phyloP scores from a whole-genome alignment of 768 basidiomycete species.

The Punctularia strigosozonata region DNA sequence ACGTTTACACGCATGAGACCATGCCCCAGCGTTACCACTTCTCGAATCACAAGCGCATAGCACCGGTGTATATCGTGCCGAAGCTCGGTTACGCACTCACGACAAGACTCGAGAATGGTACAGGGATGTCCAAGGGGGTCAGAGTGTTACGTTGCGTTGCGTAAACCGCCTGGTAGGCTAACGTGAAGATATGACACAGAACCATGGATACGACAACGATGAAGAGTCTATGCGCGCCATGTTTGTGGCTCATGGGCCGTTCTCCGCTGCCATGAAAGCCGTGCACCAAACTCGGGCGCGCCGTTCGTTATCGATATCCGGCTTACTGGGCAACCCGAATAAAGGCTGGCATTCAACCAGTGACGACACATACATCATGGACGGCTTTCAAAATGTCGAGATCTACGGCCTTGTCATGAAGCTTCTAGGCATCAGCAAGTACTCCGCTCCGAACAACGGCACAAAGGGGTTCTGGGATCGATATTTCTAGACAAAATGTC shows the following conservation, averaged over 20 bases:
- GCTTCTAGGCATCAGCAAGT: constrained; percentile 50
- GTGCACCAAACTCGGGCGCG: not conserved
- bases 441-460: constrained; percentile 59
- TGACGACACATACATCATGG: constrained; percentile 59
- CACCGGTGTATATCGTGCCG: constrained; percentile 80
- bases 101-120: constrained; percentile 43
- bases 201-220: constrained; percentile 84
- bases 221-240: constrained; percentile 74
- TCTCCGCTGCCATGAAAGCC: constrained; percentile 56
- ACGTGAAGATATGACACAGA: constrained; percentile 28
- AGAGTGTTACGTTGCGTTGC: constrained; percentile 19
- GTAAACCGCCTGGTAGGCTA: not conserved
- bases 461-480: constrained; percentile 76
- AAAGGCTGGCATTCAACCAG: constrained; percentile 60
- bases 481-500: constrained; percentile 54
- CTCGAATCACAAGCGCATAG: constrained; percentile 59
- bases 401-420: constrained; percentile 75
- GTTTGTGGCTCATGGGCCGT: constrained; percentile 89
- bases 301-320: too few relatives aligned
- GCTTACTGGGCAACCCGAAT: constrained; percentile 18
- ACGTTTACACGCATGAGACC: constrained; percentile 65
- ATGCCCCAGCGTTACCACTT: constrained; percentile 84
- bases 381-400: constrained; percentile 79
- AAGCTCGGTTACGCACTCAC: constrained; percentile 73
- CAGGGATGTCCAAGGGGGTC: constrained; percentile 67